Evolutionary conservation across 306 rosid species (phyloP).

Genomic region (Dryas octopetala): DNA sequence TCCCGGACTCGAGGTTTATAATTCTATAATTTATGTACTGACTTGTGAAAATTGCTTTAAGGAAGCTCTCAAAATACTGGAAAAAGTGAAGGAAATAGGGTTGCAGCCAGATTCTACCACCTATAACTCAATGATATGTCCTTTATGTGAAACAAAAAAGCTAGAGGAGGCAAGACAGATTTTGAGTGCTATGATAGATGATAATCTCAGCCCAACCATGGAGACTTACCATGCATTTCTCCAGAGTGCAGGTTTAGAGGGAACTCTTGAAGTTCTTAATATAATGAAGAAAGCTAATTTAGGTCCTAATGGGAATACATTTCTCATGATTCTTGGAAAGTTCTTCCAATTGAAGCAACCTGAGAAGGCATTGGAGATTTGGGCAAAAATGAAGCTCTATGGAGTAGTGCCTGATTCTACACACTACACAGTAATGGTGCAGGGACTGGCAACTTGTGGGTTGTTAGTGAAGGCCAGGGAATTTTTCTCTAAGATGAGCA

Average conservation of each 20-base stretch:
- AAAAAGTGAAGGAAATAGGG: conserved; percentile 61
- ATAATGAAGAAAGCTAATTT: conserved; percentile 60
- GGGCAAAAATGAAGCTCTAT: conserved; percentile 62
- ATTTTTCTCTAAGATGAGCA: conserved; percentile 60
- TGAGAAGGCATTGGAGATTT: conserved; percentile 62
- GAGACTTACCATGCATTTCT: conserved; percentile 87
- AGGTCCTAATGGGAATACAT: conserved; percentile 60
- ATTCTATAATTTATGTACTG: conserved; percentile 65
- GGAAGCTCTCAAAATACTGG: conserved; percentile 77
- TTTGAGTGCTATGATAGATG: conserved; percentile 55
- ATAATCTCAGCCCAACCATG: conserved; percentile 59
- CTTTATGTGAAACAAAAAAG: conserved; percentile 69
- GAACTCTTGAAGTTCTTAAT: conserved; percentile 57
- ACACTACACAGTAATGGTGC: conserved; percentile 61
- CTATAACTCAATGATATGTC: conserved; percentile 68
- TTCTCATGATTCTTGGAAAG: conserved; percentile 53
- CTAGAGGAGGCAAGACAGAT: conserved; percentile 60
- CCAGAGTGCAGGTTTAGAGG: conserved; percentile 56
- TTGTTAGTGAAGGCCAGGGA: conserved; percentile 62
- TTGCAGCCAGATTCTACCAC: conserved; percentile 71
- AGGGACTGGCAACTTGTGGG: conserved; percentile 59
- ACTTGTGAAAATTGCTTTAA: conserved; percentile 62
- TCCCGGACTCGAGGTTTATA: conserved; percentile 63
- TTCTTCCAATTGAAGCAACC: conserved; percentile 61
- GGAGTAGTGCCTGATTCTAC: conserved; percentile 49